Evolutionary conservation across 305 asterid species (phyloP).

Genomic region (Andrographis paniculata): DNA sequence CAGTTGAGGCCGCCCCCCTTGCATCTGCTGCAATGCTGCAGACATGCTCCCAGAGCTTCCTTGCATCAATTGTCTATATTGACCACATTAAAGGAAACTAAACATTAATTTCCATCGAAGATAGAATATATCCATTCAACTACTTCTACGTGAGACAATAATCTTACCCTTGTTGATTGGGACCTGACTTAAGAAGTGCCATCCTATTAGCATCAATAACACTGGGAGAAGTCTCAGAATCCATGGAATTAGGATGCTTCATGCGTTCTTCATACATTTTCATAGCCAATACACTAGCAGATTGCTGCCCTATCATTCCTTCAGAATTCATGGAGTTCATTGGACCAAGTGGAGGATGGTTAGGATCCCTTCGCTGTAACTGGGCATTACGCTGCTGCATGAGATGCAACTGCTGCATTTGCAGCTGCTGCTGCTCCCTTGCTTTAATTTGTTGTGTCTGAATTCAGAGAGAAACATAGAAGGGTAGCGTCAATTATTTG

Average conservation of each 20-base stretch:
- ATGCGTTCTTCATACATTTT: slow-evolving; percentile 92
- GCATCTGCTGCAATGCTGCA: slow-evolving; percentile 93
- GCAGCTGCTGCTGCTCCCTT: slow-evolving; percentile 95
- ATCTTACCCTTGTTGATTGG: slow-evolving; percentile 87
- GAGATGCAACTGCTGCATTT: slow-evolving; percentile 90
- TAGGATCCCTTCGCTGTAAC: slow-evolving; percentile 90
- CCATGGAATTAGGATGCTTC: slow-evolving; percentile 91
- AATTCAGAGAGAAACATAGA: too few relatives aligned
- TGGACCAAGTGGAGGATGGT: slow-evolving; percentile 83
- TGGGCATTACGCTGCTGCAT: slow-evolving; percentile 95
- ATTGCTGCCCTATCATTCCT: slow-evolving; percentile 94
- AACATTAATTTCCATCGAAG: slow-evolving; percentile 11
- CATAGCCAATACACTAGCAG: slow-evolving; percentile 90
- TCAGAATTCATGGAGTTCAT: slow-evolving; percentile 81
- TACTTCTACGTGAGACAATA: slow-evolving; percentile 12
- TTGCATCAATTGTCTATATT: slow-evolving; percentile 86
- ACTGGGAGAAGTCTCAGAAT: slow-evolving; percentile 70
- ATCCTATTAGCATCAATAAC: slow-evolving; percentile 87
- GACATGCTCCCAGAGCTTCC: slow-evolving; percentile 81
- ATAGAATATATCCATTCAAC: slow-evolving; percentile 7
- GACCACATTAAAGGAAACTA: slow-evolving; percentile 23
- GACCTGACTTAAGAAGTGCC: slow-evolving; percentile 88
- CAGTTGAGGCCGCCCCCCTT: slow-evolving; percentile 90
- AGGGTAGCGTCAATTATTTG: too few relatives aligned
- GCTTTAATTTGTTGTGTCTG: slow-evolving; percentile 91